Conservation (phyloP, 2,329 filamentous ascomycete genomes). For the Xylariaceae sp. region DNA sequence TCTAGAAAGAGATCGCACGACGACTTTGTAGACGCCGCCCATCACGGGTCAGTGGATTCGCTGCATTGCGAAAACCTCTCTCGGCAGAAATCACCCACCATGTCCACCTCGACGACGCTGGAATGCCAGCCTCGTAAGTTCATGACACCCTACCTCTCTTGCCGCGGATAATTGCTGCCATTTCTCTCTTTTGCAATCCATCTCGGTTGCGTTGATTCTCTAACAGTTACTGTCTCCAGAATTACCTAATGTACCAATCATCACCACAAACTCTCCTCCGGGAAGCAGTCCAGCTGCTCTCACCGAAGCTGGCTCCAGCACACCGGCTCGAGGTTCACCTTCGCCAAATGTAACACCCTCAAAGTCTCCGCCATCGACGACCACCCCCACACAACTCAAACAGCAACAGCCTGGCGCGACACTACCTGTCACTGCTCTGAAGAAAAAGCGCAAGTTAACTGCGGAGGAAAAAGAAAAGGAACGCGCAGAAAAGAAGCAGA, state of each 20-base stretch:
- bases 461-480: conserved; percentile 48
- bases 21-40: conserved; percentile 45
- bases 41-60: conserved; percentile 32
- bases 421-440: conserved; percentile 30
- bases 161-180: not conserved
- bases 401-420: conserved; percentile 1
- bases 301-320: conserved; percentile 52
- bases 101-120: conserved; percentile 22
- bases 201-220: not conserved
- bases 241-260: conserved; percentile 27
- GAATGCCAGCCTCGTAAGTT: conserved; percentile 31
- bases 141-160: not conserved
- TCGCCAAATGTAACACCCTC: conserved; percentile 43
- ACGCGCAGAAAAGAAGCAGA: conserved; percentile 53
- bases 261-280: conserved; percentile 35
- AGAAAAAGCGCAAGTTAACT: conserved; percentile 47
- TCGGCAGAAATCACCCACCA: conserved; percentile 26
- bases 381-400: conserved; percentile 28
- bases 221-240: conserved; percentile 24
- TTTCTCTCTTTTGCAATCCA: not conserved
- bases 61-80: conserved; percentile 28
- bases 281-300: conserved; percentile 43
- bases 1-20: conserved; percentile 55
- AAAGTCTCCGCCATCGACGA: conserved; percentile 30
- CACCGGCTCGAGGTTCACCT: conserved; percentile 45